Conservation (phyloP, 768 basidiomycete species). For the Nidularia sp. region DNA sequence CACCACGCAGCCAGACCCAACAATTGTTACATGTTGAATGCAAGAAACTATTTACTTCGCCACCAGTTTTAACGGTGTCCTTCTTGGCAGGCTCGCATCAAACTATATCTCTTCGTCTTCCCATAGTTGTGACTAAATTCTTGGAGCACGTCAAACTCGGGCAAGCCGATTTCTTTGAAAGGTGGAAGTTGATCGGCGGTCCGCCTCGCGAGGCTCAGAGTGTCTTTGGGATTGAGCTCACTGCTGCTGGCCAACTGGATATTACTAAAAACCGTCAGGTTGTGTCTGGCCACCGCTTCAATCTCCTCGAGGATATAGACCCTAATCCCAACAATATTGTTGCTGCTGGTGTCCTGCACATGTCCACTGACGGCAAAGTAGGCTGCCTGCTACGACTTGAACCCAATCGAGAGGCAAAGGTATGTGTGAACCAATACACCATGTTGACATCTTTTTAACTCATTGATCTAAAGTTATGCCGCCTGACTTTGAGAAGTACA, state of each 20-base stretch:
- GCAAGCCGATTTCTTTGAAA: slow-evolving; percentile 87
- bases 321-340: slow-evolving; percentile 94
- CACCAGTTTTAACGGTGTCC: slow-evolving; percentile 82
- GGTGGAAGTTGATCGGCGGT: slow-evolving; percentile 97
- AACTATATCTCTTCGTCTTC: slow-evolving; percentile 77
- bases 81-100: slow-evolving; percentile 93
- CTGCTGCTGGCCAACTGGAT: slow-evolving; percentile 69
- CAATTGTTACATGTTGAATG: slow-evolving; percentile 94
- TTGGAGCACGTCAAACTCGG: slow-evolving; percentile 89
- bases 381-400: slow-evolving; percentile 92
- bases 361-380: slow-evolving; percentile 87
- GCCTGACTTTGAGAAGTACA: slow-evolving; percentile 91
- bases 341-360: slow-evolving; percentile 94
- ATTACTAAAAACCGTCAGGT: slow-evolving; percentile 68
- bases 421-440: slow-evolving; percentile 22
- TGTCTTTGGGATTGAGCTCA: slow-evolving; percentile 78
- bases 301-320: slow-evolving; percentile 80
- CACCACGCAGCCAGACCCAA: slow-evolving; percentile 83
- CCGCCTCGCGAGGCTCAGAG: slow-evolving; percentile 88
- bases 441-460: not conserved
- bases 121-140: slow-evolving; percentile 88
- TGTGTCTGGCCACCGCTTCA: slow-evolving; percentile 72
- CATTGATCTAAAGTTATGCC: slow-evolving; percentile 66
- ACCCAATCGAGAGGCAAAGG: slow-evolving; percentile 95
- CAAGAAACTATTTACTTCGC: slow-evolving; percentile 74